Evolutionary conservation across 257 asterid genomes (phyloP).

Genomic region (Forsythia suspensa): DNA sequence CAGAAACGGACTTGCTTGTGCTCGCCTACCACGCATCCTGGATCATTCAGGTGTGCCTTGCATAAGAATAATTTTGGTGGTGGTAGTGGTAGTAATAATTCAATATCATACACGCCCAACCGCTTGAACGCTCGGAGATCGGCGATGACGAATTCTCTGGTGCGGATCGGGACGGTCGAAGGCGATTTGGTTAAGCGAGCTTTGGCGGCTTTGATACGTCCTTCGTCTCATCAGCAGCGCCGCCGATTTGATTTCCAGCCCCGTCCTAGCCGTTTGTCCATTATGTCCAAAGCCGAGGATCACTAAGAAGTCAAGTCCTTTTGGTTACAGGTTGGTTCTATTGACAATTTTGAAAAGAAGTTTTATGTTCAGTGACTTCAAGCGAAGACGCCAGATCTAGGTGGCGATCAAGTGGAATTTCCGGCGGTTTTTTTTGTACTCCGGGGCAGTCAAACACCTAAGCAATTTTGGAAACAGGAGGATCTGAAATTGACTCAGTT

Average conservation of each 20-base stretch:
- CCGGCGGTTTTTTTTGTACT: conserved; percentile 29
- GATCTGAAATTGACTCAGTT: conserved; percentile 32
- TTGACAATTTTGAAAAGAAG: conserved; percentile 13
- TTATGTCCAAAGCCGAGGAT: conserved; percentile 52
- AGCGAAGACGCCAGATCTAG: conserved; percentile 25
- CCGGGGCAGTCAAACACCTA: conserved; percentile 37
- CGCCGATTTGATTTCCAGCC: conserved; percentile 61
- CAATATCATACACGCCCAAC: conserved; percentile 59
- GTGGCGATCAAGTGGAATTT: conserved; percentile 2
- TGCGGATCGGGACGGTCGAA: conserved; percentile 77
- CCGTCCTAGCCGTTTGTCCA: conserved; percentile 69
- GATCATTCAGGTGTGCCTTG: conserved; percentile 85
- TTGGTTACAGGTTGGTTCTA: conserved; percentile 47
- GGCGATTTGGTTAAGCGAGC: conserved; percentile 82
- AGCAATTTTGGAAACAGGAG: conserved; percentile 43
- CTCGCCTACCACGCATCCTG: conserved; percentile 89
- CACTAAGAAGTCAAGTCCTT: background rate
- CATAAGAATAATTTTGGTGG: conserved; percentile 56
- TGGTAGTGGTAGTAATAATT: conserved; percentile 30
- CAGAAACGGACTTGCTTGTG: conserved; percentile 81
- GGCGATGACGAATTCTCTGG: conserved; percentile 91
- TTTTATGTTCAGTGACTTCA: conserved; percentile 4
- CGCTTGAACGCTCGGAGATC: conserved; percentile 80
- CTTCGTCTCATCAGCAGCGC: conserved; percentile 79
- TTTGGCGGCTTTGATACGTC: conserved; percentile 70